A percentile compares a stretch with the other conserved stretches of the same genome.
phyloP scores from a whole-genome alignment of 2,329 filamentous ascomycete species.

The Talaromyces sp. region DNA sequence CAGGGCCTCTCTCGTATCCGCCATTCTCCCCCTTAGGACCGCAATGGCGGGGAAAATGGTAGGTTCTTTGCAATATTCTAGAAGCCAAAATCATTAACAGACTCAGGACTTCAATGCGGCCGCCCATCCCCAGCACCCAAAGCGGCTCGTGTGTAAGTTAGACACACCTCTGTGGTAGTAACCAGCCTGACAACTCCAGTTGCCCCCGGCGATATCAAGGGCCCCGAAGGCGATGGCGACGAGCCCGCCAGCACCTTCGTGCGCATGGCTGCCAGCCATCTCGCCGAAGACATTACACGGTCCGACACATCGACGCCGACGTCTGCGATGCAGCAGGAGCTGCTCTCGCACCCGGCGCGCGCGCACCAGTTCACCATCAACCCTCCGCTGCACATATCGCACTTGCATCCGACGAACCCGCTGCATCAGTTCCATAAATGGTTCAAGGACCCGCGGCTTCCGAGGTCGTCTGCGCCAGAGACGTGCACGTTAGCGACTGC shows the following conservation, averaged over 20 bases:
- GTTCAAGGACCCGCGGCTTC: constrained; percentile 69
- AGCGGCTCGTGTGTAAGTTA: constrained; percentile 37
- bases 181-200: constrained; percentile 21
- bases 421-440: constrained; percentile 82
- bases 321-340: constrained; percentile 26
- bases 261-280: constrained; percentile 1
- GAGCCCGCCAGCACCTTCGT: neutral
- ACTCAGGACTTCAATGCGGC: constrained; percentile 1
- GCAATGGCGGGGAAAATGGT: neutral
- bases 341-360: constrained; percentile 33
- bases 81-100: neutral
- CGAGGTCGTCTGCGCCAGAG: constrained; percentile 69
- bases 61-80: neutral
- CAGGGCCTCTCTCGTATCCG: neutral
- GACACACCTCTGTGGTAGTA: neutral
- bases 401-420: constrained; percentile 49
- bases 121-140: constrained; percentile 23
- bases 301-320: constrained; percentile 32
- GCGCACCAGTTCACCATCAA: constrained; percentile 41
- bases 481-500: constrained; percentile 85
- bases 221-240: constrained; percentile 12
- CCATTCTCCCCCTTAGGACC: neutral
- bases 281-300: constrained; percentile 14
- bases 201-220: constrained; percentile 38
- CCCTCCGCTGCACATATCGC: constrained; percentile 36